A percentile compares a stretch with the other conserved stretches of the same genome.
phyloP scores from a whole-genome alignment of 345 rosid species.

The Eucalyptus leucophloia region DNA sequence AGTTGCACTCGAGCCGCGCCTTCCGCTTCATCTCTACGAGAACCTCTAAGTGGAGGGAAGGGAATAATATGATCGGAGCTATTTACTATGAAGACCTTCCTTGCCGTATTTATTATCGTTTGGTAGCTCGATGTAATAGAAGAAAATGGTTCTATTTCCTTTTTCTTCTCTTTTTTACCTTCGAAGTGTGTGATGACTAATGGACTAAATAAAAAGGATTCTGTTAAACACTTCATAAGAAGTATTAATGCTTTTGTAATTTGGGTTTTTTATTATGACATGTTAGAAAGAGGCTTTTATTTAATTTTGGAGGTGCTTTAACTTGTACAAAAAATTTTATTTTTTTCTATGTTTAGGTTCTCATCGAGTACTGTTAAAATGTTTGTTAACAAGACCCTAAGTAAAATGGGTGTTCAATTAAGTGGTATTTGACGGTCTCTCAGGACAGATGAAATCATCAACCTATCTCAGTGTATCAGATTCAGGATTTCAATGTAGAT shows the following conservation, averaged over 20 bases:
- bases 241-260: neutral
- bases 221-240: neutral
- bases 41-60: neutral
- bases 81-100: neutral
- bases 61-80: neutral
- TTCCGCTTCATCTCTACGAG: neutral
- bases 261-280: neutral
- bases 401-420: neutral
- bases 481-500: no score
- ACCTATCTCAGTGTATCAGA: neutral
- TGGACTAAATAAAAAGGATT: neutral
- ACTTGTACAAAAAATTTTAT: neutral
- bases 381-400: neutral
- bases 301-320: neutral
- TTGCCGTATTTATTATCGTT: neutral
- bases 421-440: neutral
- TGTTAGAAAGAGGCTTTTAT: neutral
- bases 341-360: neutral
- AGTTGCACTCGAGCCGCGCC: conserved; percentile 27
- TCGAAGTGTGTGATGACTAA: neutral
- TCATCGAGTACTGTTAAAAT: neutral
- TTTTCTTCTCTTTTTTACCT: neutral
- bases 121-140: neutral
- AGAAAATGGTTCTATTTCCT: neutral
- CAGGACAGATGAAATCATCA: neutral